Base-by-base conservation (phyloP, 2,329 filamentous ascomycete species). In the Chaetomium olivaceum region DNA sequence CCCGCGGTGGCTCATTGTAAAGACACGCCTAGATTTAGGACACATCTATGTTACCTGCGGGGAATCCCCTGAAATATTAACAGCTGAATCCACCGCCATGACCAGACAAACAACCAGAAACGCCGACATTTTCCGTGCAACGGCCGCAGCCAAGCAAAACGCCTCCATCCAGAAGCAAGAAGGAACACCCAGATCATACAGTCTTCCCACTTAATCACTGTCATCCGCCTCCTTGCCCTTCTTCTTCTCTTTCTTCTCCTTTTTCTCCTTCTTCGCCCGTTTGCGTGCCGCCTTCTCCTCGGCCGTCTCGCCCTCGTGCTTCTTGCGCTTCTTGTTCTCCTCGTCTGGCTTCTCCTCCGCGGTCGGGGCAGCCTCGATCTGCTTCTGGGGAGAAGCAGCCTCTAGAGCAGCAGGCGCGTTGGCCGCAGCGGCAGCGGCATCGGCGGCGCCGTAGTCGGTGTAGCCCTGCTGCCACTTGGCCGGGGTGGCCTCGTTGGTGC, bases 391-490 rank as follows among this genome's bases (percentile, higher is more conserved):
- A 2, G 62, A 57, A 27, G 67, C 50, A 6, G 65, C 36, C 59
- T 67, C 66, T 7, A 50, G 46, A 21, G 31, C 31, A 11, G 77
- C 74, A 8, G 80, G 73, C 50, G 77, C 74, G 43, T 76, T 74
- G 59, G 76, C 74, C 58, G 76, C 75, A 59, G 81, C 79, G 46
- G 80, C 75, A 43, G 82, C 77, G 57, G 79, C 80, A 61, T 81
- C 78, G 19, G 84, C 81, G 50, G 85, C 85, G 74, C 85, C 89
- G 82, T 89, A 97, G 82, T 98, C 95, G 80, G 93, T 94, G 86
- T 99, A 99, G 71, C 91, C 91, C 46, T 86, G 81, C 73, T 91
- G 93, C 95, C 95, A 99, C 81, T 95, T 92, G 73, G 93, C 88
- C 29, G 95, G 95, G 5, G 95, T 99, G 70, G 89, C 88, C 78